phyloP scores from a whole-genome alignment of 2,329 filamentous ascomycete species.

The Hypoxylon sp. region DNA sequence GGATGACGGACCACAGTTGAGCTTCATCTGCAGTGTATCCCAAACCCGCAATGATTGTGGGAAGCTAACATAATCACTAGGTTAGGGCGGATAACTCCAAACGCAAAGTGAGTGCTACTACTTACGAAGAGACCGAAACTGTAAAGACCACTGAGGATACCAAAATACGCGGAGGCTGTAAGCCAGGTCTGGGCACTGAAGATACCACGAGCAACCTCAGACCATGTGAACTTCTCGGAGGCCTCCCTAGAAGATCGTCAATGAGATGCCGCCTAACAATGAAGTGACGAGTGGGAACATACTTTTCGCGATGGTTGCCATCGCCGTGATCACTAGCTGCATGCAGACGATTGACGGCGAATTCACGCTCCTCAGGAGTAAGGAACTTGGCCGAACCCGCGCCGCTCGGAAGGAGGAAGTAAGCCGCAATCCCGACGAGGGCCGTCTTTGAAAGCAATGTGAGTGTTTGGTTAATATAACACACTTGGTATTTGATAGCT shows the following conservation, averaged over 20 bases:
- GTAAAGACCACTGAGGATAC: conserved; percentile 71
- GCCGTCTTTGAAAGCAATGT: conserved; percentile 62
- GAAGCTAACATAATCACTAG: conserved; percentile 60
- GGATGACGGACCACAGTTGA: conserved; percentile 75
- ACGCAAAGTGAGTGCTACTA: conserved; percentile 19
- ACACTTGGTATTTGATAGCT: not conserved
- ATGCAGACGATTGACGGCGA: conserved; percentile 63
- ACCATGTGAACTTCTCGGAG: conserved; percentile 70
- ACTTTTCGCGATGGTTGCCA: conserved; percentile 56
- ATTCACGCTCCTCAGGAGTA: conserved; percentile 65
- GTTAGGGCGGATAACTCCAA: not conserved
- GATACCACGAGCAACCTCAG: conserved; percentile 73
- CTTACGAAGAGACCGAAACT: conserved; percentile 75
- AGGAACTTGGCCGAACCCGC: conserved; percentile 69
- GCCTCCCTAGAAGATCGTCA: conserved; percentile 47
- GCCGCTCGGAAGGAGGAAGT: conserved; percentile 69
- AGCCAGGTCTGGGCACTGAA: conserved; percentile 75
- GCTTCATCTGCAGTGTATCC: conserved; percentile 69
- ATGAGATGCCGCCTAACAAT: conserved; percentile 28
- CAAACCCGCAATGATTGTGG: conserved; percentile 74
- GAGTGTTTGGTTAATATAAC: not conserved
- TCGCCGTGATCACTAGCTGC: conserved; percentile 49
- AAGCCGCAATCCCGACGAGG: conserved; percentile 66
- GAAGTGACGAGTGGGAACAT: conserved; percentile 4
- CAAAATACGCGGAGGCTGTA: conserved; percentile 73